These are phyloP conservation scores for Ophiocordyceps polyrhachis-furcata DNA, from an alignment of 2,329 filamentous ascomycete species.

Conservation along the genomic window DNA sequence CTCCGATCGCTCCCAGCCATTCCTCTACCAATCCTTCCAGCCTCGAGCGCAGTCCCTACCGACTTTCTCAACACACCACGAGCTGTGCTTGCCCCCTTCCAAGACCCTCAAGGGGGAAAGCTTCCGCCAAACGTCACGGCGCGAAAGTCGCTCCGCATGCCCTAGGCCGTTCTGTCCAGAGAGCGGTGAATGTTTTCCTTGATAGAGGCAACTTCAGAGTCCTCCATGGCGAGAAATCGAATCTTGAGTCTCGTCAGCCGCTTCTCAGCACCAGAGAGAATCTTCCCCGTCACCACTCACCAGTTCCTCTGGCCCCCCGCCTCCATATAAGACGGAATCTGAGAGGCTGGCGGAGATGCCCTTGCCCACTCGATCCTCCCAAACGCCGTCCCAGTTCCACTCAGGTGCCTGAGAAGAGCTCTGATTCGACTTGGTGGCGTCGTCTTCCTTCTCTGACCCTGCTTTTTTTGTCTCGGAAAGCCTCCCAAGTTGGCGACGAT, in stretches of 20 bases:
- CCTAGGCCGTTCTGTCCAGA: slow-evolving; percentile 15
- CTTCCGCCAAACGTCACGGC: too few relatives aligned
- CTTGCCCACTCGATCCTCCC: slow-evolving; percentile 74
- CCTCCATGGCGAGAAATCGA: slow-evolving; percentile 46
- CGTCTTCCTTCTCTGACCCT: neutral
- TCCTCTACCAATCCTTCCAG: too few relatives aligned
- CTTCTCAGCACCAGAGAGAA: neutral
- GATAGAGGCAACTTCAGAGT: slow-evolving; percentile 35
- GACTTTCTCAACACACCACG: too few relatives aligned
- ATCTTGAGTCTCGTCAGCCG: slow-evolving; percentile 28
- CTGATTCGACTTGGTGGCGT: neutral
- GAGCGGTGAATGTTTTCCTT: slow-evolving; percentile 40
- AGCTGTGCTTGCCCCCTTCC: too few relatives aligned
- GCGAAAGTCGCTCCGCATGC: too few relatives aligned
- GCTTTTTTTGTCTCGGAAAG: slow-evolving; percentile 5
- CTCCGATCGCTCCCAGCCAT: too few relatives aligned
- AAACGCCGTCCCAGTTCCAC: slow-evolving; percentile 97
- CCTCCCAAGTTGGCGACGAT: slow-evolving; percentile 27
- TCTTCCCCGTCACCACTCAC: slow-evolving; percentile 25
- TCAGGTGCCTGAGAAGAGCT: slow-evolving; percentile 20
- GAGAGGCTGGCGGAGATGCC: slow-evolving; percentile 60
- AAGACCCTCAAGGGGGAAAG: too few relatives aligned
- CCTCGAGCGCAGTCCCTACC: too few relatives aligned
- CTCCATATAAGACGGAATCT: slow-evolving; percentile 62
- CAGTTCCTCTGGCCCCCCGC: slow-evolving; percentile 47